Evolutionary conservation across 352 stramenopile genomes (phyloP), one percentile per base, ranked within the genome.

Genomic region (Globisporangium irregulare): DNA sequence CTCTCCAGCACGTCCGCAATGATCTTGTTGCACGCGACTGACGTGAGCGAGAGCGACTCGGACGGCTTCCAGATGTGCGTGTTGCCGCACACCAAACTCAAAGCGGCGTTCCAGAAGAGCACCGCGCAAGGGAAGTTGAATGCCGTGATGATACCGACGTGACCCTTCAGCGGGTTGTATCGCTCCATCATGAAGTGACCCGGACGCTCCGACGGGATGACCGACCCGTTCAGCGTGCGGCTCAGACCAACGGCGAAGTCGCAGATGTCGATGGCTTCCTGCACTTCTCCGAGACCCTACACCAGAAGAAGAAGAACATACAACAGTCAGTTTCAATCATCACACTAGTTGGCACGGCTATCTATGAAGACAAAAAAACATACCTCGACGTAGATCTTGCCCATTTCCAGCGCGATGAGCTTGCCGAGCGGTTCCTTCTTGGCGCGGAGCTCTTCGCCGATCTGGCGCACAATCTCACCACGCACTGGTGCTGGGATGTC

Each of bases 231-330:
- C 6, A 98, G 77, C 46, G 76, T 85, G 64, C 93, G 90, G 67
- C 84, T 96, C 18, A 97, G 73, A n/a, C 93, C 93, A 46, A 97
- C 92, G 10, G 93, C 93, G 68, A 97, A 96, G 73, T 98, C 93
- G 67, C 93, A 98, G 58, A 98, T 98, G 75, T 98, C 93, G 64
- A 98, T 95, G 9, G 90, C 90, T 57, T 98, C 93, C 72, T 98
- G 93, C 32, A 98, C 93, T 69, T 98, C 93, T 51, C 93, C 93
- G 9, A 98, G 80, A 57, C 91, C 93, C 77, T 94, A 70, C 53
- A 50, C 46, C 20, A 14, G n/a, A 51, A 56, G 12, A 22, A 29
- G 27, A 27, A 29, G 27, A 27, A 36, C 41, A 43, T 27, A 70
- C 29, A 62, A 58, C 53, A 64, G 10, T 32, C 50, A 32, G 57